These are phyloP conservation scores for Termitomyces sp. DNA, from an alignment of 768 basidiomycete species.

Conservation along the genomic window DNA sequence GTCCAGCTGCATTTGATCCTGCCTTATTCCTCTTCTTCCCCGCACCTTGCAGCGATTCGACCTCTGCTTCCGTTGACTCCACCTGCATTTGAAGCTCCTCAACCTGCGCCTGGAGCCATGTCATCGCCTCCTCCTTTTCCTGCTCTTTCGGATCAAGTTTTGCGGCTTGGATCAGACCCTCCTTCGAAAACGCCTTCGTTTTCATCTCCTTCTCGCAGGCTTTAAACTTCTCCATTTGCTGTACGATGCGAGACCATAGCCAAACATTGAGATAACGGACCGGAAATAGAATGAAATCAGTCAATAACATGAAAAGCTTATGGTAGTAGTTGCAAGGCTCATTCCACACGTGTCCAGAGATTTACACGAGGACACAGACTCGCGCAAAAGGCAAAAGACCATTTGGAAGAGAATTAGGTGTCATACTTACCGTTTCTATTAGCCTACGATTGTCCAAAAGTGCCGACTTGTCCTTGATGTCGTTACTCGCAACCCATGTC, in stretches of 20 bases:
- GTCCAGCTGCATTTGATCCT: conserved; percentile 57
- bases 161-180: conserved; percentile 90
- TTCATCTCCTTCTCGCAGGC: conserved; percentile 99
- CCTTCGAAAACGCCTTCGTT: conserved; percentile 99
- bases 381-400: conserved; percentile 3
- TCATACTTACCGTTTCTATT: conserved; percentile 85
- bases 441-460: conserved; percentile 91
- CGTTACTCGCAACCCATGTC: conserved; percentile 96
- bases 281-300: conserved; percentile 17
- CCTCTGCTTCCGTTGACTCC: conserved; percentile 91
- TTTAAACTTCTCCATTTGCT: conserved; percentile 99
- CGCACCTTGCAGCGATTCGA: conserved; percentile 75
- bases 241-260: conserved; percentile 19
- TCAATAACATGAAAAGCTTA: conserved; percentile 17
- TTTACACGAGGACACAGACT: conserved; percentile 10
- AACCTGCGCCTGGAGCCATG: conserved; percentile 85
- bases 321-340: conserved; percentile 7
- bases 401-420: conserved; percentile 15
- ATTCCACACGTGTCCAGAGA: conserved; percentile 15
- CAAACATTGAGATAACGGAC: conserved; percentile 21
- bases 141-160: conserved; percentile 97
- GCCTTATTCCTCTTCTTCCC: conserved; percentile 85
- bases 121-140: conserved; percentile 85
- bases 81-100: conserved; percentile 93
- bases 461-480: conserved; percentile 97